phyloP scores from a whole-genome alignment of 169 alveolate species.

The Babesia gibsoni region DNA sequence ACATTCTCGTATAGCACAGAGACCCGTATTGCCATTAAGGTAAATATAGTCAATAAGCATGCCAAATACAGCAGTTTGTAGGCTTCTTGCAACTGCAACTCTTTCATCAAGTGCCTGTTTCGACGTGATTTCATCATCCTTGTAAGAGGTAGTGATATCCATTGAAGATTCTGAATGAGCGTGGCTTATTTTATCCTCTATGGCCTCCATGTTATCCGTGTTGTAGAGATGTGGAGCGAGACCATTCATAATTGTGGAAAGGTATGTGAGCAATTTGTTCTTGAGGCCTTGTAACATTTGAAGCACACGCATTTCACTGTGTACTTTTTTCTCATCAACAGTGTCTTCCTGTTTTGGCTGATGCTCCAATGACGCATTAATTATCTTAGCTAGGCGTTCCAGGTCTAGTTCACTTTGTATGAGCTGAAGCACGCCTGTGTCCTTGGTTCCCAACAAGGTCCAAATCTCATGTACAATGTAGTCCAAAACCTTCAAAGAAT shows the following conservation, averaged over 20 bases:
- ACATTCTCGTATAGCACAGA: conserved; percentile 19
- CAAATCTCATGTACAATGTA: conserved; percentile 44
- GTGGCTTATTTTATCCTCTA: no score
- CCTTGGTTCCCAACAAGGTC: conserved; percentile 37
- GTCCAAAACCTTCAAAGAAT: neutral
- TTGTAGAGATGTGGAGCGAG: no score
- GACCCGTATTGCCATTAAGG: conserved; percentile 27
- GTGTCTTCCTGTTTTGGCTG: no score
- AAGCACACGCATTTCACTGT: no score
- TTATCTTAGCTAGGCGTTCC: conserved; percentile 18
- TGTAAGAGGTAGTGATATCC: no score
- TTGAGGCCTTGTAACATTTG: no score
- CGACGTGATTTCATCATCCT: neutral
- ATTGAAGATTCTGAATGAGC: no score
- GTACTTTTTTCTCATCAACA: no score
- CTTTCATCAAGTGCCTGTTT: neutral
- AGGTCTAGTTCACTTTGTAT: conserved; percentile 17
- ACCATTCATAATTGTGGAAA: no score
- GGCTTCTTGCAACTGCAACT: conserved; percentile 8
- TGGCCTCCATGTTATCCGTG: no score
- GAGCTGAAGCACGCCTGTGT: conserved; percentile 12
- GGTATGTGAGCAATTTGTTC: no score
- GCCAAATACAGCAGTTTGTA: conserved; percentile 52
- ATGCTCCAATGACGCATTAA: conserved; percentile 18
- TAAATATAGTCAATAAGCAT: conserved; percentile 41